These are phyloP conservation scores for Cotoneaster glaucophyllus DNA, from an alignment of 306 rosid species.

Conservation along the genomic window DNA sequence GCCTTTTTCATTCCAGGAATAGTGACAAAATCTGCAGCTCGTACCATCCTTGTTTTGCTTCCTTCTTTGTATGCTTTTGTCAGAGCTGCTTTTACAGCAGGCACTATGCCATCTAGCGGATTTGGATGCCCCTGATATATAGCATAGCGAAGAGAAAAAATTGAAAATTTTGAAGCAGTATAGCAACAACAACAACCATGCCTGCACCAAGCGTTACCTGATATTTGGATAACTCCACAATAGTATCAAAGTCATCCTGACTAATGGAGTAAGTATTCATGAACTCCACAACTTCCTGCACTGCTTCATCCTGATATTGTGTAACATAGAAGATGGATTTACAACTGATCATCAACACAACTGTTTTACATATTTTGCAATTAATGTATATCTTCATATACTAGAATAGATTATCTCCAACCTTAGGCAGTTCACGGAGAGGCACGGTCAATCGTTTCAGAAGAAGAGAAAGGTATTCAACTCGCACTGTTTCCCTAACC, in stretches of 20 bases:
- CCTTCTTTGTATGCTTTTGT: slow-evolving; percentile 89
- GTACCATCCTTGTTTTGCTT: slow-evolving; percentile 58
- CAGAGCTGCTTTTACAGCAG: slow-evolving; percentile 73
- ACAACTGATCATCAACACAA: slow-evolving; percentile 1
- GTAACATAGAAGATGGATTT: slow-evolving; percentile 15
- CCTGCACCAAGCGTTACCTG: slow-evolving; percentile 42
- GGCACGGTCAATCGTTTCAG: slow-evolving; percentile 70
- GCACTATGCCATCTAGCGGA: slow-evolving; percentile 66
- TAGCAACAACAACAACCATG: background rate
- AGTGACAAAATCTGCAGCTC: slow-evolving; percentile 57
- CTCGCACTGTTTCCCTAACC: slow-evolving; percentile 65
- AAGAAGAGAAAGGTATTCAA: slow-evolving; percentile 67
- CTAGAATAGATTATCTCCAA: slow-evolving; percentile 22
- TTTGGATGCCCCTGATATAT: slow-evolving; percentile 68
- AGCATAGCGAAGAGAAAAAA: slow-evolving; percentile 5
- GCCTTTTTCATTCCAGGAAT: slow-evolving; percentile 76
- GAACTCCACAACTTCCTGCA: slow-evolving; percentile 73
- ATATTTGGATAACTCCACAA: slow-evolving; percentile 82
- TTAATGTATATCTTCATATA: background rate
- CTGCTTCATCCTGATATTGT: slow-evolving; percentile 75
- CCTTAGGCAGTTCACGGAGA: slow-evolving; percentile 66
- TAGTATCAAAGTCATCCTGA: slow-evolving; percentile 77
- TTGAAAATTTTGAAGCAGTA: background rate
- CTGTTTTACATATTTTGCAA: background rate
- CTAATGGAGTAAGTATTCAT: slow-evolving; percentile 78